phyloP scores from a whole-genome alignment of 345 rosid species.

The Lepidium africanum region DNA sequence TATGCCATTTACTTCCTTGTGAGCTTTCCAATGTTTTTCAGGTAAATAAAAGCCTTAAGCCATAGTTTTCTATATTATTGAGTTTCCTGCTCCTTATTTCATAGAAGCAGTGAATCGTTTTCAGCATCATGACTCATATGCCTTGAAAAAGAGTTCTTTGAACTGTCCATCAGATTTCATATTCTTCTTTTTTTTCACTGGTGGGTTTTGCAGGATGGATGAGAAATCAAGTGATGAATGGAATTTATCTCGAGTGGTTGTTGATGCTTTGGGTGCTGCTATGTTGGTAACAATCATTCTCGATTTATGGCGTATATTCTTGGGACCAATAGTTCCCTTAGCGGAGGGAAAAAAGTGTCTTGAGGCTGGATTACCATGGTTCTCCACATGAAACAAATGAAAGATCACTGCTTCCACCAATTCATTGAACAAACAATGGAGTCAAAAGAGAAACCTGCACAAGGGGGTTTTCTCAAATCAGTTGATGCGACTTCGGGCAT shows the following conservation, averaged over 20 bases:
- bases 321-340: constrained; percentile 77
- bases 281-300: constrained; percentile 95
- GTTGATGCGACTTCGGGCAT: neutral
- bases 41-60: constrained; percentile 41
- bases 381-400: constrained; percentile 26
- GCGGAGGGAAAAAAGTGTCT: constrained; percentile 48
- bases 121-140: neutral
- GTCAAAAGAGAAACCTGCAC: neutral
- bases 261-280: constrained; percentile 93
- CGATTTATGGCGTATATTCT: constrained; percentile 85
- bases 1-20: constrained; percentile 94
- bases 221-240: constrained; percentile 79
- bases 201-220: constrained; percentile 51
- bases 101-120: neutral
- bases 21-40: constrained; percentile 98
- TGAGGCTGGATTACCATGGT: constrained; percentile 83
- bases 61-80: neutral
- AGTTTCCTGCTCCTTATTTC: neutral
- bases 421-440: neutral
- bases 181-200: neutral
- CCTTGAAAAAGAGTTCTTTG: neutral
- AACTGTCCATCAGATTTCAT: neutral
- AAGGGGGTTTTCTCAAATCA: neutral
- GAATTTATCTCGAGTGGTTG: constrained; percentile 77
- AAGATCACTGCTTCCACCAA: neutral